Conservation (phyloP, 768 basidiomycete species). For the Hydnomerulius pinastri region DNA sequence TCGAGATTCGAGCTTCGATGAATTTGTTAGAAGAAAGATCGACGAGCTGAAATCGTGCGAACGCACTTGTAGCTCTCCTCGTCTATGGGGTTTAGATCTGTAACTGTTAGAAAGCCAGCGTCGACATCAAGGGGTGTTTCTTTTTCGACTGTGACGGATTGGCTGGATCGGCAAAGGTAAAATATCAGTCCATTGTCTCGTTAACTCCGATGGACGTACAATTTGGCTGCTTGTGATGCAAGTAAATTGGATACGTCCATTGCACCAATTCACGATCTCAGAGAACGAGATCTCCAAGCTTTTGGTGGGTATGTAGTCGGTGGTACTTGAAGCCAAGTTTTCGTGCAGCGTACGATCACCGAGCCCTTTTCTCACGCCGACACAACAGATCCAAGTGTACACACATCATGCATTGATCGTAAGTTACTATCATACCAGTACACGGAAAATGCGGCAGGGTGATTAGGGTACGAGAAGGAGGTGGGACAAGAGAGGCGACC, state of each 20-base stretch:
- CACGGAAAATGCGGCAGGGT: too few species aligned
- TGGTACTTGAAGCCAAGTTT: too few species aligned
- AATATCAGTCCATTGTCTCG: not conserved
- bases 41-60: not conserved
- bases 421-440: too few species aligned
- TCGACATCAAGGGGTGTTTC: conserved; percentile 82
- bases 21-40: not conserved
- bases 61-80: conserved; percentile 79
- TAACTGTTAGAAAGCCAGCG: conserved; percentile 78
- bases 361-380: too few species aligned
- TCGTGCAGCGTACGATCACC: too few species aligned
- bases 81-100: conserved; percentile 87
- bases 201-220: conserved; percentile 45
- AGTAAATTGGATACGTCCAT: conserved; percentile 88
- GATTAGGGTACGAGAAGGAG: too few species aligned
- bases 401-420: too few species aligned
- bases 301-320: too few species aligned
- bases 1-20: conserved; percentile 69
- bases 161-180: conserved; percentile 42
- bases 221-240: conserved; percentile 70
- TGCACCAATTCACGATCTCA: not conserved
- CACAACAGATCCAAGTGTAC: too few species aligned
- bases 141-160: conserved; percentile 71
- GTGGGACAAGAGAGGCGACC: too few species aligned
- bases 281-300: not conserved